Conservation (phyloP, 169 alveolate genomes). For the Plasmodium relictum region DNA sequence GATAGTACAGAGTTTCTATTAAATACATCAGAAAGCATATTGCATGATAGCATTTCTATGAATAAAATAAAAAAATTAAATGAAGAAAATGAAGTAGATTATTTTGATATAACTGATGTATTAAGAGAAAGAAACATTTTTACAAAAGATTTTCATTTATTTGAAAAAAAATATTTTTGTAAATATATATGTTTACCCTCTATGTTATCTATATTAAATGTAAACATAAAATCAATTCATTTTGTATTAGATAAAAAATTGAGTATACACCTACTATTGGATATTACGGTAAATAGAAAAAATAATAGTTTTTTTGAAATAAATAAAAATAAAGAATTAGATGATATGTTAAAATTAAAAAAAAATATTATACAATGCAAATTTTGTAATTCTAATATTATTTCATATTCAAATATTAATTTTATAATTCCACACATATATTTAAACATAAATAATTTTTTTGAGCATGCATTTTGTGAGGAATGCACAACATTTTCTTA, state of each 20-base stretch:
- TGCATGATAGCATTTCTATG: background rate
- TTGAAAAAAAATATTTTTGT: constrained; percentile 9
- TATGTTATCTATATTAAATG: constrained; percentile 31
- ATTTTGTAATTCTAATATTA: constrained; percentile 28
- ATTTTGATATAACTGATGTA: constrained; percentile 17
- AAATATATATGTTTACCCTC: constrained; percentile 48
- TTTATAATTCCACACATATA: constrained; percentile 40
- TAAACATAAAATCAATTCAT: constrained; percentile 38
- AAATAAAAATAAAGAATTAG: constrained; percentile 41
- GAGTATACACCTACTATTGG: constrained; percentile 22
- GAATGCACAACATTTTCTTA: constrained; percentile 50
- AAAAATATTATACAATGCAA: constrained; percentile 27
- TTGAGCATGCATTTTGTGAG: constrained; percentile 71
- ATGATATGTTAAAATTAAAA: constrained; percentile 49
- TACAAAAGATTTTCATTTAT: constrained; percentile 1
- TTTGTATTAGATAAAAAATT: constrained; percentile 31
- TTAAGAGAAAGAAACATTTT: constrained; percentile 5
- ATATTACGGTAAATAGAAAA: constrained; percentile 31
- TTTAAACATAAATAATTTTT: constrained; percentile 35
- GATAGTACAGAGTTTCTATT: background rate
- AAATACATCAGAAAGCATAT: background rate
- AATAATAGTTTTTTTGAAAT: constrained; percentile 19
- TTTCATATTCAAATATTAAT: constrained; percentile 37
- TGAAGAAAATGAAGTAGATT: background rate
- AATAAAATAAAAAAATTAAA: background rate